These are phyloP conservation scores for Aspergillus viridinutans DNA, from an alignment of 2,329 filamentous ascomycete genomes.

Conservation along the genomic window DNA sequence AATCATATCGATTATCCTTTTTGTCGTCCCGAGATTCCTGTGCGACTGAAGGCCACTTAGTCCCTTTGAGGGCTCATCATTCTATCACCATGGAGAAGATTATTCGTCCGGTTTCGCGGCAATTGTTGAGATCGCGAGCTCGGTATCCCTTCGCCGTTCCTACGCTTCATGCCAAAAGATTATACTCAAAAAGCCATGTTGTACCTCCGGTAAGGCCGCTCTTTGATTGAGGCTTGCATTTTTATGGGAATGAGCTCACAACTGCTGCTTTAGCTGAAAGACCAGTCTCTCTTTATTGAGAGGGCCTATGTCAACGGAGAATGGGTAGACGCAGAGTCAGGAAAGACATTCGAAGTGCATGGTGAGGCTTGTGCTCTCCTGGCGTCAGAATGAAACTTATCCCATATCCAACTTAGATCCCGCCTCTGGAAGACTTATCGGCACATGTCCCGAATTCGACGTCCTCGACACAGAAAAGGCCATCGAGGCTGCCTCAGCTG, in stretches of 20 bases:
- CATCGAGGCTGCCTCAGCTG: conserved; percentile 75
- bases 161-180: conserved; percentile 28
- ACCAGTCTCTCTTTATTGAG: conserved; percentile 77
- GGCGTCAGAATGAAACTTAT: neutral
- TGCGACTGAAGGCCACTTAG: neutral
- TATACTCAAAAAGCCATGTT: conserved; percentile 41
- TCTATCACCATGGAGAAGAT: conserved; percentile 30
- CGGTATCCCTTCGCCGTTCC: conserved; percentile 36
- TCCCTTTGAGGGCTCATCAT: neutral
- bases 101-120: conserved; percentile 32
- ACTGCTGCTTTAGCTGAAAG: conserved; percentile 58
- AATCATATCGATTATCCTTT: neutral
- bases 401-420: conserved; percentile 58
- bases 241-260: conserved; percentile 1
- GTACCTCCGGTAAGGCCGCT: conserved; percentile 34
- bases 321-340: conserved; percentile 81
- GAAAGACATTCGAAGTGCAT: conserved; percentile 84
- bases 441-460: conserved; percentile 76
- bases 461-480: conserved; percentile 72
- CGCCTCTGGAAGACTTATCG: conserved; percentile 74
- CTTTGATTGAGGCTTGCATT: neutral
- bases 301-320: conserved; percentile 86
- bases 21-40: neutral
- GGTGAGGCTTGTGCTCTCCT: conserved; percentile 43
- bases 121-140: conserved; percentile 31